These are phyloP conservation scores for Coemansia sp. DNA, from an alignment of 192 early-diverging fungal species.

Conservation along the genomic window DNA sequence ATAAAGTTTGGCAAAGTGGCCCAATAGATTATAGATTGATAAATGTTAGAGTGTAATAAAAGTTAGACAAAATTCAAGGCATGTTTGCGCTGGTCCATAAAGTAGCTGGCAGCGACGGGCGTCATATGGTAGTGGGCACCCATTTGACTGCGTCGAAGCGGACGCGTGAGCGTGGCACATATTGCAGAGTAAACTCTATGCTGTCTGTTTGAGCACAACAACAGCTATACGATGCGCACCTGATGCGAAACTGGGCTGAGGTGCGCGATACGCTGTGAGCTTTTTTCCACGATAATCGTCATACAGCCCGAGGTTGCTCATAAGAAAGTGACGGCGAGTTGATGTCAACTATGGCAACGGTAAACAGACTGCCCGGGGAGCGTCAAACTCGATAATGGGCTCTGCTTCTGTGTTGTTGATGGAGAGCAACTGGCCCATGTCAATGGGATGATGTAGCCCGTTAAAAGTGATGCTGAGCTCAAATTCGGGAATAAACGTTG, in stretches of 20 bases:
- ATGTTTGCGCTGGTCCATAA: constrained; percentile 29
- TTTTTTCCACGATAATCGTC: background rate
- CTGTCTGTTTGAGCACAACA: constrained; percentile 30
- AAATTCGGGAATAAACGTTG: constrained; percentile 31
- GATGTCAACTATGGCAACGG: constrained; percentile 36
- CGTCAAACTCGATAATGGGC: constrained; percentile 35
- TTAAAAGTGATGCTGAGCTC: constrained; percentile 17
- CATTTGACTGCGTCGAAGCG: constrained; percentile 36
- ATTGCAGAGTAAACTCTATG: background rate
- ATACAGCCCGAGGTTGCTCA: constrained; percentile 21
- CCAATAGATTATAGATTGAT: too few species aligned
- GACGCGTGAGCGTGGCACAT: constrained; percentile 27
- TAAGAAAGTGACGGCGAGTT: constrained; percentile 31
- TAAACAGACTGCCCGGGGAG: constrained; percentile 21
- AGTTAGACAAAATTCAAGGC: background rate
- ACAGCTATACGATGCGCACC: constrained; percentile 30
- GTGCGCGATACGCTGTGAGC: constrained; percentile 20
- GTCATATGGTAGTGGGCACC: constrained; percentile 23
- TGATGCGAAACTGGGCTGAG: constrained; percentile 16
- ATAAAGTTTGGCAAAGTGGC: too few species aligned
- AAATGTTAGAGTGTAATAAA: background rate
- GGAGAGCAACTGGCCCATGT: constrained; percentile 34
- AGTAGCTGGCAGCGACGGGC: constrained; percentile 35
- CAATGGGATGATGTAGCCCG: background rate
- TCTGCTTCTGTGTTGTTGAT: constrained; percentile 22